These are phyloP conservation scores for Cladosporium sphaerospermum DNA, from an alignment of 2,329 filamentous ascomycete genomes.

Conservation along the genomic window DNA sequence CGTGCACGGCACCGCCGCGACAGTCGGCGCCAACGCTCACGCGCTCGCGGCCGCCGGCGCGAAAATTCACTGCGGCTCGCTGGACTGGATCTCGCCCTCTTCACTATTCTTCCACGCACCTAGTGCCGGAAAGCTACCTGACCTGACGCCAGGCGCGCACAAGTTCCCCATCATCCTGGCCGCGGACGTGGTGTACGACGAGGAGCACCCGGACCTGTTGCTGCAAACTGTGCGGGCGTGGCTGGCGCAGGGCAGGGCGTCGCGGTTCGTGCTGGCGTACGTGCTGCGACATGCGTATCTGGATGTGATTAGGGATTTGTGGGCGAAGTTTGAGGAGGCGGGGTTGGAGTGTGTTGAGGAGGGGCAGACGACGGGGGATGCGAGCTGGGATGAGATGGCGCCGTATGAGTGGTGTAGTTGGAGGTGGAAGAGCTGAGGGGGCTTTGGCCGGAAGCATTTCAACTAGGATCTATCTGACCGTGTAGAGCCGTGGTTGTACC, in stretches of 20 bases:
- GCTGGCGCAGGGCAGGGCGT: constrained; percentile 25
- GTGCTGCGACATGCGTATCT: constrained; percentile 37
- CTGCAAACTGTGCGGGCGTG: constrained; percentile 31
- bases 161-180: constrained; percentile 36
- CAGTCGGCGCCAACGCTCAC: constrained; percentile 28
- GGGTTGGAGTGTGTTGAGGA: constrained; percentile 33
- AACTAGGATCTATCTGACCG: no score
- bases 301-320: constrained; percentile 38
- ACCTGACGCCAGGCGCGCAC: not conserved
- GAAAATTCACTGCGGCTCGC: constrained; percentile 22
- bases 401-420: constrained; percentile 35
- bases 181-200: constrained; percentile 38
- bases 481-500: no score
- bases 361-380: constrained; percentile 26
- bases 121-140: not conserved
- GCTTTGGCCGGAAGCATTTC: no score
- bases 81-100: constrained; percentile 35
- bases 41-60: constrained; percentile 12
- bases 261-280: constrained; percentile 35
- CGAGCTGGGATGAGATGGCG: constrained; percentile 32
- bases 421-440: constrained; percentile 29
- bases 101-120: constrained; percentile 11
- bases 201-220: constrained; percentile 37
- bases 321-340: constrained; percentile 32
- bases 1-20: constrained; percentile 28